Evolutionary conservation across 2,329 filamentous ascomycete genomes (phyloP).

Genomic region (Aspergillus persii): DNA sequence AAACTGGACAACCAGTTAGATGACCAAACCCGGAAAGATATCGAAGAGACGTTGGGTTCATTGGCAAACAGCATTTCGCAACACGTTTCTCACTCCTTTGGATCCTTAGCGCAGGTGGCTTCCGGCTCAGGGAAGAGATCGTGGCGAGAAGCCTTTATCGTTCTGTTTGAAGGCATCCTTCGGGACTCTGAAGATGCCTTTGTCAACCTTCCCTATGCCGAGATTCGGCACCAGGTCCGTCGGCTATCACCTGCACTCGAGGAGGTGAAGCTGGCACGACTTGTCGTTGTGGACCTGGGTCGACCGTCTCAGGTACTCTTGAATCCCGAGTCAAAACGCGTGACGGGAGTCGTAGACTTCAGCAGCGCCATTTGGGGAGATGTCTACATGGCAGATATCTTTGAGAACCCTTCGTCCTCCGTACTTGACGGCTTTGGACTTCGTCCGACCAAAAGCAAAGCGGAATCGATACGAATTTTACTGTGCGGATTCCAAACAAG

Average conservation of each 20-base stretch:
- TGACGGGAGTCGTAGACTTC: conserved; percentile 54
- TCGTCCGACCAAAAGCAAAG: conserved; percentile 19
- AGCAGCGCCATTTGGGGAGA: conserved; percentile 58
- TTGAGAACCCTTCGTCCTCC: conserved; percentile 37
- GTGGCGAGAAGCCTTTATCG: conserved; percentile 55
- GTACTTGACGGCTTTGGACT: conserved; percentile 38
- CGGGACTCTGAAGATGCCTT: conserved; percentile 60
- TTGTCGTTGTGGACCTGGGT: conserved; percentile 53
- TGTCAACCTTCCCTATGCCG: conserved; percentile 55
- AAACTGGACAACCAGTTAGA: conserved; percentile 32
- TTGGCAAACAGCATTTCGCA: conserved; percentile 44
- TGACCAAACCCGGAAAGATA: conserved; percentile 25
- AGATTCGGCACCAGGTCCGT: conserved; percentile 51
- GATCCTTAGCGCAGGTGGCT: conserved; percentile 49
- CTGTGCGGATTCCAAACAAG: conserved; percentile 28
- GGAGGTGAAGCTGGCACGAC: conserved; percentile 49
- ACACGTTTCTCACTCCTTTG: conserved; percentile 50
- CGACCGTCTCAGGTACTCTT: conserved; percentile 52
- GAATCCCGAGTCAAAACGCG: conserved; percentile 46
- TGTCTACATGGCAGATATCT: conserved; percentile 53
- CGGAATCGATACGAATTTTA: conserved; percentile 30
- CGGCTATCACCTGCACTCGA: conserved; percentile 48
- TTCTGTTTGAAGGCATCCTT: conserved; percentile 52
- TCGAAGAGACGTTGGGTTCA: conserved; percentile 37
- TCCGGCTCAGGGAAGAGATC: conserved; percentile 45